These are phyloP conservation scores for Penicillium chermesinum DNA, from an alignment of 495 filamentous ascomycete species.

Conservation along the genomic window DNA sequence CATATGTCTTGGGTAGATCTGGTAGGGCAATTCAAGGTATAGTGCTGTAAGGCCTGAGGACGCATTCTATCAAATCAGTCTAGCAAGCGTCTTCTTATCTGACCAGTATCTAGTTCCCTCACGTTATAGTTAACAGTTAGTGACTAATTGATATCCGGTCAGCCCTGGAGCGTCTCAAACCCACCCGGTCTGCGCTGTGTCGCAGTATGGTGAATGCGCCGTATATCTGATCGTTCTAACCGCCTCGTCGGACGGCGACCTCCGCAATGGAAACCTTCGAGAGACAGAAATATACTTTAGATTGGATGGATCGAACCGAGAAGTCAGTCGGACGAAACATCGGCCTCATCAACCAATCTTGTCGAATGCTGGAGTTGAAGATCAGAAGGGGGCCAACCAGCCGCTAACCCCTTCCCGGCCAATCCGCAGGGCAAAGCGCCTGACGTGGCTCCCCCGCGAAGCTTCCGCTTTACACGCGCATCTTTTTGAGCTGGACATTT, in stretches of 20 bases:
- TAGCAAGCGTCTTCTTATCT: no score
- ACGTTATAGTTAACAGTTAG: no score
- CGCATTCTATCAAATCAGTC: no score
- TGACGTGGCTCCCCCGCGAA: conserved; percentile 36
- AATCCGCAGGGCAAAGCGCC: conserved; percentile 31
- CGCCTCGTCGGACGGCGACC: conserved; percentile 12
- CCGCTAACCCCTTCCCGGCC: not conserved
- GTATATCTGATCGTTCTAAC: conserved; percentile 8
- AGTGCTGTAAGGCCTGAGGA: not conserved
- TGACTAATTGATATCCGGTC: no score
- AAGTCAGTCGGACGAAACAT: conserved; percentile 4
- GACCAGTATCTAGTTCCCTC: no score
- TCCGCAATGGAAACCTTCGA: conserved; percentile 7
- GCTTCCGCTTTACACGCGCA: conserved; percentile 14
- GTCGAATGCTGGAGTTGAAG: not conserved
- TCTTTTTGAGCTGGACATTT: conserved; percentile 10
- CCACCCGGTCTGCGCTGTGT: not conserved
- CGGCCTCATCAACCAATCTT: conserved; percentile 2
- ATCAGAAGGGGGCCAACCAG: conserved; percentile 8
- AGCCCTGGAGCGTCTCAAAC: no score
- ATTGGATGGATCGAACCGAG: not conserved
- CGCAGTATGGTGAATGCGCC: conserved; percentile 9
- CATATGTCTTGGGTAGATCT: no score
- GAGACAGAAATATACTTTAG: not conserved
- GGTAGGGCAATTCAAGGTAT: not conserved